Evolutionary conservation across 805 yeast genomes (phyloP), one percentile per base, ranked within the genome.

Genomic region (Yarrowia alimentaria): DNA sequence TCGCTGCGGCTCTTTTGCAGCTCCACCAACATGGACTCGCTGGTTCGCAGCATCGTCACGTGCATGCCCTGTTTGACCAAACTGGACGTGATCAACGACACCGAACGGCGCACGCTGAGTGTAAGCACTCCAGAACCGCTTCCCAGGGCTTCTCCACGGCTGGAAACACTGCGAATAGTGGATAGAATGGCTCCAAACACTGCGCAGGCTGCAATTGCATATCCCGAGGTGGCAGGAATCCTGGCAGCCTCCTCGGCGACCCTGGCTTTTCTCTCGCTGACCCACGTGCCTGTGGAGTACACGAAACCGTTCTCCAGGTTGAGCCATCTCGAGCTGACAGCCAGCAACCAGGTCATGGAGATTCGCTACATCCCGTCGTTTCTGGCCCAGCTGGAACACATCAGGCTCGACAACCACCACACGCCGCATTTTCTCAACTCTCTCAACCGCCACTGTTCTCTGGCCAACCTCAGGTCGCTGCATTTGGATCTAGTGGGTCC

Each of bases 371-470:
- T 24, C 11, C 50, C 50, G 16, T 20, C n/a, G 22, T 24, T 43
- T 16, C 10, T 30, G 30, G 29, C 35, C 17, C 33, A 31, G 4
- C 22, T 43, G 22, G 28, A 31, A 12, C 37, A 30, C 17, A 17
- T 43, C 7, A 43, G 30, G 17, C 50, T 43, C 16, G 50, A 43
- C 22, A 30, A 43, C 29, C 50, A 43, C 17, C 50, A 43, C 9
- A 30, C 50, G 1, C 37, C 50, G 50, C 50, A 43, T 30, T 43
- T 43, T 13, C 35, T 43, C n/a, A 43, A 43, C 17, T 43, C 50
- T 18, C 16, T 43, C 37, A 9, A 40, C 26, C 9, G 17, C 50
- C 10, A 43, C 35, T 5, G n/a, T n/a, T 30, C 29, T 4, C 17
- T 30, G 29, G 37, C 5, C 21, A 21, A 43, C 6, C 37, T 43